Conservation (phyloP, 768 basidiomycete genomes). For the Steccherinum ochraceum region DNA sequence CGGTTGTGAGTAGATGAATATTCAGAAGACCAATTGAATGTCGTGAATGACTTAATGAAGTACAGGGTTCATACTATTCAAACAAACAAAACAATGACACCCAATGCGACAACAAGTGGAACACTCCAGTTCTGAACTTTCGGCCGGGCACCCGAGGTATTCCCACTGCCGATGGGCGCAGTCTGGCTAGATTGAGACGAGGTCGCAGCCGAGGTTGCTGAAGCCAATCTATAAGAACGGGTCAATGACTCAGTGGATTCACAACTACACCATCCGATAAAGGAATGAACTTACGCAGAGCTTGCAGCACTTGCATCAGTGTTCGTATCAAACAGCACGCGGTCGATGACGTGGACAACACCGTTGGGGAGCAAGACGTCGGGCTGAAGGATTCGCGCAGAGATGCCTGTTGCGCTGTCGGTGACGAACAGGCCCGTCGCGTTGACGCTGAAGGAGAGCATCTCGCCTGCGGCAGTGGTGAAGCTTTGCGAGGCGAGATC, state of each 20-base stretch:
- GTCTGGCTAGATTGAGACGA: constrained; percentile 29
- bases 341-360: constrained; percentile 56
- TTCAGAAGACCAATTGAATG: too few relatives aligned
- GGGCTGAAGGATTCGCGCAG: constrained; percentile 44
- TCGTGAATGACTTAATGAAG: too few relatives aligned
- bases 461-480: constrained; percentile 52
- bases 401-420: too few relatives aligned
- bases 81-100: too few relatives aligned
- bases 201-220: constrained; percentile 43
- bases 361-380: constrained; percentile 61
- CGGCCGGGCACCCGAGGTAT: too few relatives aligned
- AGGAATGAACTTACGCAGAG: constrained; percentile 39
- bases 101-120: too few relatives aligned
- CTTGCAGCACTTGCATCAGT: constrained; percentile 36
- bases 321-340: constrained; percentile 41
- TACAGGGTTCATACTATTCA: too few relatives aligned
- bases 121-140: too few relatives aligned
- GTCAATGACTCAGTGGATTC: too few relatives aligned
- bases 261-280: too few relatives aligned
- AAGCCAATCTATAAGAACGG: constrained; percentile 31
- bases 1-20: too few relatives aligned
- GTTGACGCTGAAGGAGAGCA: constrained; percentile 44
- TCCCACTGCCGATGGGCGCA: constrained; percentile 37
- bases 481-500: constrained; percentile 29
- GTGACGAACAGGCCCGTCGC: constrained; percentile 50